Evolutionary conservation across 306 rosid genomes (phyloP).

Genomic region (Vigna unguiculata): DNA sequence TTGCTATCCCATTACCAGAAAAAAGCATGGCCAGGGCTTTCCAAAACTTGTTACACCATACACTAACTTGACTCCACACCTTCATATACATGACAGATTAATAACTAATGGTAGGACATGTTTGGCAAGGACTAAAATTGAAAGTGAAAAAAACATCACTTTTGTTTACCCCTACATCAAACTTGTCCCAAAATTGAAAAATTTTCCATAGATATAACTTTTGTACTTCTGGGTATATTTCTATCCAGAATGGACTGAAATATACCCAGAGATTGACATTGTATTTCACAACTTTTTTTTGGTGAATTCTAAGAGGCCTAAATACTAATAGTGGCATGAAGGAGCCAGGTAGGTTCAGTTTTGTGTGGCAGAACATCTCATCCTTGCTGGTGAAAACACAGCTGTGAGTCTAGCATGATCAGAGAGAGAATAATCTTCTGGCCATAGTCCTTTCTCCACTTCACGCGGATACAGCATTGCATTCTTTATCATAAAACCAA

Average conservation of each 20-base stretch:
- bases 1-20: slow-evolving; percentile 40
- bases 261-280: too few species aligned
- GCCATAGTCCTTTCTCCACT: slow-evolving; percentile 88
- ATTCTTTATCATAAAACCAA: slow-evolving; percentile 78
- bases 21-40: slow-evolving; percentile 48
- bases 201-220: slow-evolving; percentile 21
- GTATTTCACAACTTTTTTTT: slow-evolving; percentile 11
- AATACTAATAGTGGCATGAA: neutral
- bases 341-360: slow-evolving; percentile 29
- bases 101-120: neutral
- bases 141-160: slow-evolving; percentile 16
- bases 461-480: slow-evolving; percentile 77
- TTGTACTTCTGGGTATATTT: too few species aligned
- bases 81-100: slow-evolving; percentile 33
- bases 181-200: neutral
- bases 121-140: slow-evolving; percentile 10
- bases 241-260: too few species aligned
- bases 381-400: slow-evolving; percentile 60
- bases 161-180: slow-evolving; percentile 16
- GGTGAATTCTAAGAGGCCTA: neutral
- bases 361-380: slow-evolving; percentile 53
- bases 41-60: slow-evolving; percentile 43
- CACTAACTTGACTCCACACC: slow-evolving; percentile 21
- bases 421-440: slow-evolving; percentile 80
- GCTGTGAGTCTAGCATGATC: slow-evolving; percentile 84